Percentiles rank a stretch among this genome's conserved stretches.
Evolutionary conservation across 805 yeast genomes (phyloP).

Genomic region (Zygosaccharomyces pseudorouxii): DNA sequence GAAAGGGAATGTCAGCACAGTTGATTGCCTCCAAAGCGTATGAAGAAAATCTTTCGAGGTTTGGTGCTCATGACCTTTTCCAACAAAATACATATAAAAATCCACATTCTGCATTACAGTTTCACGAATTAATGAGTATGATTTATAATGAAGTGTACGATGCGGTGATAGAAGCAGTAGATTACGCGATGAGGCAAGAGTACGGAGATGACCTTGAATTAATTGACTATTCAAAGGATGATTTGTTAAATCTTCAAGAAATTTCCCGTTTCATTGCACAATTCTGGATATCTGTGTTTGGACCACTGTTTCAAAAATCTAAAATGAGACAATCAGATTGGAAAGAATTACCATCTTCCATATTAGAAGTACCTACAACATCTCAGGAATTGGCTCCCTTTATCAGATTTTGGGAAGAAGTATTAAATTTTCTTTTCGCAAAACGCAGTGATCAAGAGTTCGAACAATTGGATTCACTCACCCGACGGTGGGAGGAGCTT

Average conservation of each 20-base stretch:
- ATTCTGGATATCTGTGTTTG: slow-evolving; percentile 56
- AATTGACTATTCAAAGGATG: slow-evolving; percentile 43
- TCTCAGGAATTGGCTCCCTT: slow-evolving; percentile 38
- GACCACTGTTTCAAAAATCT: slow-evolving; percentile 40
- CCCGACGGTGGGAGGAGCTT: slow-evolving; percentile 7
- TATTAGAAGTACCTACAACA: slow-evolving; percentile 31
- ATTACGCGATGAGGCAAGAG: slow-evolving; percentile 46
- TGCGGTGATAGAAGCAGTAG: slow-evolving; percentile 44
- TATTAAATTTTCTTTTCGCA: slow-evolving; percentile 42
- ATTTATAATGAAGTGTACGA: slow-evolving; percentile 39
- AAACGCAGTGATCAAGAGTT: slow-evolving; percentile 34
- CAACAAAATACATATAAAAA: neutral
- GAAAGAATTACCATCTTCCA: slow-evolving; percentile 23
- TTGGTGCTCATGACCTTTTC: slow-evolving; percentile 4
- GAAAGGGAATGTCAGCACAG: slow-evolving; percentile 44
- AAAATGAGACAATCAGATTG: slow-evolving; percentile 25
- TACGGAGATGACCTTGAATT: slow-evolving; percentile 54
- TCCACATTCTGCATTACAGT: neutral
- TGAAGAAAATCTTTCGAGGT: slow-evolving; percentile 34
- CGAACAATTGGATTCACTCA: slow-evolving; percentile 2
- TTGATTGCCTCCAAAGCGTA: slow-evolving; percentile 41
- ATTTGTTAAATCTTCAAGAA: slow-evolving; percentile 38
- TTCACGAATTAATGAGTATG: slow-evolving; percentile 3
- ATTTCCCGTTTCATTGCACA: slow-evolving; percentile 41
- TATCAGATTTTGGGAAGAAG: slow-evolving; percentile 48